Base-by-base conservation (phyloP, 1,284 basidiomycete genomes). In the Ustilago xerochloae region DNA sequence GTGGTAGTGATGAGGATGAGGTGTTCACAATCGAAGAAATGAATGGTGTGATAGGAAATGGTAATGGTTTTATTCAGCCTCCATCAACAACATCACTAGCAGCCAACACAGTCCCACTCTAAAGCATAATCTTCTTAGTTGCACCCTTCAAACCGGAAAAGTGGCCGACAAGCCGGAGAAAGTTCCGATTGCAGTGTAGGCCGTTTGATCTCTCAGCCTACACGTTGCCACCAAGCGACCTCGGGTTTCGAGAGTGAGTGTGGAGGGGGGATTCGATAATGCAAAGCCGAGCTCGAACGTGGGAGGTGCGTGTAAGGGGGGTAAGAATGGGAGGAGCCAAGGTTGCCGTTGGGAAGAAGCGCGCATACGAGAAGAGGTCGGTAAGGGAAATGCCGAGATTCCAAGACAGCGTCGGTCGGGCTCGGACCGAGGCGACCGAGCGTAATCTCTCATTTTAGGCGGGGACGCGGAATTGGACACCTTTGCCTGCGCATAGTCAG, bases 401-500 rank as follows among this genome's bases (percentile, higher is more conserved):
- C 9, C 26, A n/a, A 13, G 13, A 29, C 5, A 16, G 32, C 56
- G 45, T 62, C 64, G 58, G 54, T 62, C 41, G 54, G 58, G n/a
- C 35, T 62, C 64, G 58, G 58, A 61, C 64, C 58, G 64, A 67
- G 28, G 39, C 6, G 20, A 9, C 47, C 47, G 38, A 46, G 41
- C 24, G 10, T 20, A 20, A 20, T 41, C n/a, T 10, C 33, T 41
- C 13, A 20, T 26, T 24, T 38, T 41, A 10, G 26, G 51, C 39
- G 51, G 45, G 16, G 16, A 32, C 47, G 47, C 52, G 52, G 52
- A 55, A 46, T 35, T 46, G 28, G 52, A 55, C 52, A 55, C 50
- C 50, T 52, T 8, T 6, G 8, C 26, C 16, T 29, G 45, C 45
- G 20, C 15, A 12, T 24, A 43, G 8, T 38, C 35, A 15, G 10